Evolutionary conservation across 2,329 filamentous ascomycete genomes (phyloP).

Genomic region (Fusarium burgessii): DNA sequence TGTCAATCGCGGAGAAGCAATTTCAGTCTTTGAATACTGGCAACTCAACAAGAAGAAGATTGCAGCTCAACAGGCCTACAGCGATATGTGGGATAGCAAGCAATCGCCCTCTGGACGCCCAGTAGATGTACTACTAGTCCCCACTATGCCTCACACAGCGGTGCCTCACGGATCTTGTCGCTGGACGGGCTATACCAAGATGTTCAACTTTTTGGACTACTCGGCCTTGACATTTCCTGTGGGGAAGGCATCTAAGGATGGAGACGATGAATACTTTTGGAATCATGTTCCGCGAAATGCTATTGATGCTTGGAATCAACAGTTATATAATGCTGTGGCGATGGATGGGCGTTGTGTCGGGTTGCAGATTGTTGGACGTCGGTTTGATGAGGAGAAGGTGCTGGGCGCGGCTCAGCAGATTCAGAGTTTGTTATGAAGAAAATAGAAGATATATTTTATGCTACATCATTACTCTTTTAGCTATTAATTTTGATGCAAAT

Average conservation of each 20-base stretch:
- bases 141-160: not conserved
- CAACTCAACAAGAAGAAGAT: not conserved
- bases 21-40: not conserved
- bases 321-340: not conserved
- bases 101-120: not conserved
- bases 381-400: not conserved
- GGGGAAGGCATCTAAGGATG: not conserved
- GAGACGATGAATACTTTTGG: not conserved
- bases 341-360: not conserved
- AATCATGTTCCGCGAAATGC: not conserved
- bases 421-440: not conserved
- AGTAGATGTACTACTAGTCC: not conserved
- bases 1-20: not conserved
- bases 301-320: not conserved
- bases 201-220: not conserved
- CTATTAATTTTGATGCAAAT: too few species aligned
- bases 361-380: not conserved
- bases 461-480: not conserved
- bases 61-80: not conserved
- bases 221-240: not conserved
- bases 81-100: not conserved
- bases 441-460: not conserved
- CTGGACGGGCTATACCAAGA: conserved; percentile 1
- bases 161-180: not conserved
- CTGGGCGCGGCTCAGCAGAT: not conserved